phyloP scores from a whole-genome alignment of 139 green algal genomes.

The Parachlorella kessleri region DNA sequence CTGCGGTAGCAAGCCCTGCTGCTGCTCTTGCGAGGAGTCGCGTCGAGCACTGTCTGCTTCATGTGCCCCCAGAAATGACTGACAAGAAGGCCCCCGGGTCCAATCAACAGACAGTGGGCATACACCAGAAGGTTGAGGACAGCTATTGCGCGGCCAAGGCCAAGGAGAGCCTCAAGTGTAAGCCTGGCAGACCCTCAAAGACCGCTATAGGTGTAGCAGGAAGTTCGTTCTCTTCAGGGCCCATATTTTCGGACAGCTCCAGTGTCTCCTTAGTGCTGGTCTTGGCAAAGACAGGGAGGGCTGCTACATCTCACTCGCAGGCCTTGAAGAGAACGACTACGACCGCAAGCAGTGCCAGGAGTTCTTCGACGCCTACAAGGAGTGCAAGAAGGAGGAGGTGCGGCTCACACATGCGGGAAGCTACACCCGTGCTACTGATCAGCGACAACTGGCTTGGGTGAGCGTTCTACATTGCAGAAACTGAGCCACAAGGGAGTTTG shows the following conservation, averaged over 20 bases:
- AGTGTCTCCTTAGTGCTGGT: neutral
- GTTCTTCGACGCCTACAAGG: slow-evolving; percentile 35
- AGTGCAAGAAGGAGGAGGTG: slow-evolving; percentile 41
- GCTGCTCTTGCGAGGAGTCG: too few relatives aligned
- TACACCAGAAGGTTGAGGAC: neutral
- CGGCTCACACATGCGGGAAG: neutral
- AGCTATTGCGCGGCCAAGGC: neutral
- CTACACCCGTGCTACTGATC: too few relatives aligned
- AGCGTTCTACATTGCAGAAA: neutral
- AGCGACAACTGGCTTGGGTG: too few relatives aligned
- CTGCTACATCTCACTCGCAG: slow-evolving; percentile 11
- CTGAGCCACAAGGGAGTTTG: neutral
- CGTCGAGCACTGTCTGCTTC: too few relatives aligned
- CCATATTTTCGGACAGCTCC: neutral
- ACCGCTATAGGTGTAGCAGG: neutral
- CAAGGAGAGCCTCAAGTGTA: slow-evolving; percentile 1
- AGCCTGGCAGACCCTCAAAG: neutral
- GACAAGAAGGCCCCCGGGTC: too few relatives aligned
- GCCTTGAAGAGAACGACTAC: slow-evolving; percentile 40
- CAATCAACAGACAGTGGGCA: neutral
- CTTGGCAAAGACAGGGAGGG: neutral
- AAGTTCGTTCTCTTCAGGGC: too few relatives aligned
- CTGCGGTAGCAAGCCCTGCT: too few relatives aligned
- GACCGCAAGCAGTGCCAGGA: slow-evolving; percentile 27
- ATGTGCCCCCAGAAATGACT: neutral